These are phyloP conservation scores for Aspergillus latus DNA, from an alignment of 2,329 filamentous ascomycete genomes.

Conservation along the genomic window DNA sequence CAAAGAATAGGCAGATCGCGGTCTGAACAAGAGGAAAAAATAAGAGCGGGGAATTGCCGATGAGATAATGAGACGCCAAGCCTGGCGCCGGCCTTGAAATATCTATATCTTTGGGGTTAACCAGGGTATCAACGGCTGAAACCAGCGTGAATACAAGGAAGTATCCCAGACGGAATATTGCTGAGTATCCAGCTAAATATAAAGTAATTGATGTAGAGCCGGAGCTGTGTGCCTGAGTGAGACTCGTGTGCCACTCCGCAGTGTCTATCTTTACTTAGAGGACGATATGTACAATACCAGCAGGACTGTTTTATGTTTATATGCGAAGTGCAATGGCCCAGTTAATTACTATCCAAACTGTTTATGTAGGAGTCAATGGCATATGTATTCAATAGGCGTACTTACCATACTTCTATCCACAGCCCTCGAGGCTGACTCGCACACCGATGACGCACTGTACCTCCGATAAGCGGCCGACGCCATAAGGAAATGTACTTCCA, in stretches of 20 bases:
- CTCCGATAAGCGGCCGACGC: conserved; percentile 22
- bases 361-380: background rate
- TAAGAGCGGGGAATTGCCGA: conserved; percentile 18
- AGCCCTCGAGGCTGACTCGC: background rate
- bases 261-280: background rate
- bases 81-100: background rate
- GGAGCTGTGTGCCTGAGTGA: background rate
- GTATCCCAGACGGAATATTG: background rate
- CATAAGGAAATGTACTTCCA: conserved; percentile 7
- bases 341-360: background rate
- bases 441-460: conserved; percentile 24
- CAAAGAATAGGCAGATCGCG: conserved; percentile 21
- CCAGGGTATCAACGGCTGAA: background rate
- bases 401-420: background rate
- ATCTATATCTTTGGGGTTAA: background rate
- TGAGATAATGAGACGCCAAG: conserved; percentile 11
- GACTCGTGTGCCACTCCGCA: background rate
- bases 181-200: background rate
- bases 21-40: conserved; percentile 25
- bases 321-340: background rate
- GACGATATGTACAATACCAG: background rate
- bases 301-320: background rate
- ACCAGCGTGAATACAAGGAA: background rate
- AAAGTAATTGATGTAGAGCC: background rate
- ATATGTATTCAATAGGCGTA: background rate